These are phyloP conservation scores for Starmerella ratchasimensis DNA, from an alignment of 805 yeast genomes.

Conservation along the genomic window DNA sequence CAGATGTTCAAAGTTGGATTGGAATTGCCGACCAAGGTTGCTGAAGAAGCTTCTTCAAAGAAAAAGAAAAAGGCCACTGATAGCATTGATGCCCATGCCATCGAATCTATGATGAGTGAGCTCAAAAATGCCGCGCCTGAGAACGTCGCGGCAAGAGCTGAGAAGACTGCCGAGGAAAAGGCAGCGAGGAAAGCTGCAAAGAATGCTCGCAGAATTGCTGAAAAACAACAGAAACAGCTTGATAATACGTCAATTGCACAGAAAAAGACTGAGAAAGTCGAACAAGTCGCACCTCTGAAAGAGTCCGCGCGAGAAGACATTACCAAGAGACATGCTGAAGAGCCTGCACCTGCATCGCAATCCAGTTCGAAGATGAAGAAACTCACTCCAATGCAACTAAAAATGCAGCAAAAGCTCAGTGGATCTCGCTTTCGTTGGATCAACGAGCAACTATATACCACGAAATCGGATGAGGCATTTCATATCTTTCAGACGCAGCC, in stretches of 20 bases:
- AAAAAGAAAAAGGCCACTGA: constrained; percentile 2
- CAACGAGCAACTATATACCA: constrained; percentile 90
- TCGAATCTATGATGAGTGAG: constrained; percentile 14
- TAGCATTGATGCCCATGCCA: no score
- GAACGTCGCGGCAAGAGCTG: background rate
- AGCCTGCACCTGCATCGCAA: background rate
- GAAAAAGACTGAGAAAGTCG: background rate
- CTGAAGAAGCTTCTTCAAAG: constrained; percentile 8
- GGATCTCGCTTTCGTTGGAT: constrained; percentile 98
- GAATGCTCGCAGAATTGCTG: background rate
- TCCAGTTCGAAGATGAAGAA: constrained; percentile 24
- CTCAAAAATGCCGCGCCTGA: constrained; percentile 3
- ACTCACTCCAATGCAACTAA: constrained; percentile 78
- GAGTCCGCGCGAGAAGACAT: constrained; percentile 4
- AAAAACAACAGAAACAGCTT: constrained; percentile 1
- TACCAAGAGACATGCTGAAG: background rate
- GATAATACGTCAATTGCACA: background rate
- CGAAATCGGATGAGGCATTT: constrained; percentile 63
- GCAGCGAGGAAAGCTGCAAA: constrained; percentile 1
- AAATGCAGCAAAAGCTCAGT: constrained; percentile 86
- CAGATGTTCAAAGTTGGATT: constrained; percentile 17
- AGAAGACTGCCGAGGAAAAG: background rate
- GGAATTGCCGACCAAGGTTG: constrained; percentile 13
- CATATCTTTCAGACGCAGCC: constrained; percentile 68
- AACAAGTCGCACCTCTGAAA: background rate